Conservation (phyloP, 2,329 filamentous ascomycete species). For the Colletotrichum coccodes region DNA sequence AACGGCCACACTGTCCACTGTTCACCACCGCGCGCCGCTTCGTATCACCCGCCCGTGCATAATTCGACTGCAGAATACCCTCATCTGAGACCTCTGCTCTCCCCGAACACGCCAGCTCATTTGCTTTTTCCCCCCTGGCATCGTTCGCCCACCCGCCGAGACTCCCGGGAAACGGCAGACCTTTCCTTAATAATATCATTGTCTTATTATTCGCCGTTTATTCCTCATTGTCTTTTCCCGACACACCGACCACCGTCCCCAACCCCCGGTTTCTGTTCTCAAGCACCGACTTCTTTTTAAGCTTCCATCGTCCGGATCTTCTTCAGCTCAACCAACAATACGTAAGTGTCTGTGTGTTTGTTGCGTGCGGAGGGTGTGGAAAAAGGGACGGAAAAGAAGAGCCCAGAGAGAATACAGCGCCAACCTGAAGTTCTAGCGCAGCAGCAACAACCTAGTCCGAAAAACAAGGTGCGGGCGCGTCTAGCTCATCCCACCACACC, state of each 20-base stretch:
- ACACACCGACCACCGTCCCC: not conserved
- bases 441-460: not conserved
- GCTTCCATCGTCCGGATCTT: constrained; percentile 1
- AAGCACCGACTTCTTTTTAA: constrained; percentile 2
- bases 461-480: constrained; percentile 15
- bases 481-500: constrained; percentile 27
- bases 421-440: constrained; percentile 10
- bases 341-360: not conserved
- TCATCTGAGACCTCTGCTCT: constrained; percentile 22
- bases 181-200: constrained; percentile 31
- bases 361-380: not conserved
- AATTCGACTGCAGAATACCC: not conserved
- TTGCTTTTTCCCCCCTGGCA: constrained; percentile 32
- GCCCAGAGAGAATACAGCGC: not conserved
- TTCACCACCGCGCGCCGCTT: constrained; percentile 1
- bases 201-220: constrained; percentile 28
- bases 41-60: not conserved
- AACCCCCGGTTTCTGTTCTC: not conserved
- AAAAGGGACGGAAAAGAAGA: not conserved
- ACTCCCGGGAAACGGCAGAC: constrained; percentile 30
- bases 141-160: constrained; percentile 19
- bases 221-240: constrained; percentile 14
- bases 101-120: constrained; percentile 28
- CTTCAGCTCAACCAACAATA: constrained; percentile 6
- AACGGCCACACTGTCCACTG: not conserved